These are phyloP conservation scores for Microsporum ferrugineum DNA, from an alignment of 2,329 filamentous ascomycete genomes.

Conservation along the genomic window DNA sequence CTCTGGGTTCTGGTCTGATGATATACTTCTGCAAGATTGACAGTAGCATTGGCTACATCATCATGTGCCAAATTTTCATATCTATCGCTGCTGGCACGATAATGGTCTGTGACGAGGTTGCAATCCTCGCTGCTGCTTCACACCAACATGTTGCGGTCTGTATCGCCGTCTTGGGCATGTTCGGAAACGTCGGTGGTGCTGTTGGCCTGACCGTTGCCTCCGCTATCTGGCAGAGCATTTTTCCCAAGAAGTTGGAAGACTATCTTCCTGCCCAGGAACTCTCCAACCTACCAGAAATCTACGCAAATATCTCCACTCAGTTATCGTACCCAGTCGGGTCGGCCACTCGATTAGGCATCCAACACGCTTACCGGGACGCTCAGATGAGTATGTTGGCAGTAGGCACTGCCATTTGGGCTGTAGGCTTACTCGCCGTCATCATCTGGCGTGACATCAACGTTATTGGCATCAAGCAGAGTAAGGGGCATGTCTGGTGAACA, in stretches of 20 bases:
- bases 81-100: conserved; percentile 41
- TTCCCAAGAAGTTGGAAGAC: conserved; percentile 13
- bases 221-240: conserved; percentile 23
- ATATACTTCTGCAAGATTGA: conserved; percentile 41
- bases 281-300: conserved; percentile 14
- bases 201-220: conserved; percentile 20
- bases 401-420: conserved; percentile 16
- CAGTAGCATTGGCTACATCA: conserved; percentile 37
- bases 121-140: conserved; percentile 42
- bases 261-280: conserved; percentile 16
- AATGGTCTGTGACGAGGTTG: conserved; percentile 43
- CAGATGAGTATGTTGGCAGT: conserved; percentile 34
- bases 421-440: conserved; percentile 24
- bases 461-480: conserved; percentile 25
- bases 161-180: conserved; percentile 20
- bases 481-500: background rate
- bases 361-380: conserved; percentile 35
- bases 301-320: conserved; percentile 17
- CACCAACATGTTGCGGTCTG: conserved; percentile 41
- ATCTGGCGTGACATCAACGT: conserved; percentile 42
- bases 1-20: conserved; percentile 42
- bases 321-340: conserved; percentile 29
- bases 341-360: conserved; percentile 33
- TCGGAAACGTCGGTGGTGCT: conserved; percentile 21
- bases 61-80: conserved; percentile 44